These are phyloP conservation scores for Pyrenophora graminea DNA, from an alignment of 2,329 filamentous ascomycete species.

Conservation along the genomic window DNA sequence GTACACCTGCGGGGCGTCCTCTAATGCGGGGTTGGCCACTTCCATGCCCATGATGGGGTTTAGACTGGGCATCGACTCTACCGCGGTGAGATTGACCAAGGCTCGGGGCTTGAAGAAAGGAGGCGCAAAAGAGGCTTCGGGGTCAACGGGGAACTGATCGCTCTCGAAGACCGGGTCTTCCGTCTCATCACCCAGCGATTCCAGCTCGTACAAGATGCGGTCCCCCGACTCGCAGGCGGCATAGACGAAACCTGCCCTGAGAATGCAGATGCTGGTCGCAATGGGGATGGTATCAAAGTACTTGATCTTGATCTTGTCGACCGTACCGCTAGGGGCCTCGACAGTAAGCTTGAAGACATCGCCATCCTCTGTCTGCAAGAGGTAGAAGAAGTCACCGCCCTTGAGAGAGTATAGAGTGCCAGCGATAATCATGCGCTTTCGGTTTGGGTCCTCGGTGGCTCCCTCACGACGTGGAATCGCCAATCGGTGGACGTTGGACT, in stretches of 20 bases:
- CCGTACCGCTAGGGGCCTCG: slow-evolving; percentile 71
- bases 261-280: slow-evolving; percentile 82
- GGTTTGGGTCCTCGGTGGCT: slow-evolving; percentile 85
- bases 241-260: slow-evolving; percentile 95
- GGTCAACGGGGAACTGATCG: slow-evolving; percentile 78
- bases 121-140: slow-evolving; percentile 71
- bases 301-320: slow-evolving; percentile 85
- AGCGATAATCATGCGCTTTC: slow-evolving; percentile 83
- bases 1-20: slow-evolving; percentile 97
- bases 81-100: slow-evolving; percentile 79
- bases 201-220: slow-evolving; percentile 94
- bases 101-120: slow-evolving; percentile 83
- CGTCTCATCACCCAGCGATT: slow-evolving; percentile 94
- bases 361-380: slow-evolving; percentile 95
- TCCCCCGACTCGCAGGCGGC: slow-evolving; percentile 91
- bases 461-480: slow-evolving; percentile 86
- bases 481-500: slow-evolving; percentile 81
- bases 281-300: slow-evolving; percentile 97
- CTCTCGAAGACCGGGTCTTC: slow-evolving; percentile 86
- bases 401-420: slow-evolving; percentile 98
- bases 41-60: slow-evolving; percentile 92
- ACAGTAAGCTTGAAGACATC: slow-evolving; percentile 96
- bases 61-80: slow-evolving; percentile 84
- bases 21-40: slow-evolving; percentile 84
- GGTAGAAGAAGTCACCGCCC: slow-evolving; percentile 88